phyloP scores from a whole-genome alignment of 768 basidiomycete genomes.

The Trametes coccinea region DNA sequence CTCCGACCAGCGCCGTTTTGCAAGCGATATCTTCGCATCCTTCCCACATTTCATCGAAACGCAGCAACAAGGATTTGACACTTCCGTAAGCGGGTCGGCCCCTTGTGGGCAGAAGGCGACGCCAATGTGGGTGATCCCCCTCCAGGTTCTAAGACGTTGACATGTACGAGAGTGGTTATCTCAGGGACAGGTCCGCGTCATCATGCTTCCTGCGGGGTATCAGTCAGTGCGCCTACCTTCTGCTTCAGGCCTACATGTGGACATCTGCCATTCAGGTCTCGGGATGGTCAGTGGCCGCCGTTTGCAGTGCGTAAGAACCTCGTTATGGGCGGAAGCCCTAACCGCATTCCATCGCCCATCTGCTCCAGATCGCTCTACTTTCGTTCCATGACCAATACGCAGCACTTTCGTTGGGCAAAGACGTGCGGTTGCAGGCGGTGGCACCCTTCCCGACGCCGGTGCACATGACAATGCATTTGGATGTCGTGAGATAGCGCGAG shows the following conservation, averaged over 20 bases:
- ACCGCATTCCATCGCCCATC: background rate
- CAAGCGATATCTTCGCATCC: background rate
- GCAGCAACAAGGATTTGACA: conserved; percentile 9
- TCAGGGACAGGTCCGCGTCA: background rate
- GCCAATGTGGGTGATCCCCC: background rate
- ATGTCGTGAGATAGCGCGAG: conserved; percentile 8
- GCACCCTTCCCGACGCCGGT: background rate
- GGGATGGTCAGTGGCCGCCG: background rate
- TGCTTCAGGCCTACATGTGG: background rate
- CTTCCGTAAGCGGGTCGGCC: background rate
- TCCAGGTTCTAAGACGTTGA: background rate
- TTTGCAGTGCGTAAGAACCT: conserved; percentile 5
- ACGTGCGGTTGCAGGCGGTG: background rate
- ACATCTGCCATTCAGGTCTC: background rate
- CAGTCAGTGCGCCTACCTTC: conserved; percentile 4
- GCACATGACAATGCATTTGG: background rate
- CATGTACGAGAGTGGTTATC: background rate
- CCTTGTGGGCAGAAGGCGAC: background rate
- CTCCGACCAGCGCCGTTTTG: background rate
- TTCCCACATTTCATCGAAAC: conserved; percentile 14
- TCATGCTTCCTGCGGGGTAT: conserved; percentile 6
- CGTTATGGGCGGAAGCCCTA: background rate
- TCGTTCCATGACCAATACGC: conserved; percentile 2
- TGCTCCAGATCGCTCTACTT: background rate
- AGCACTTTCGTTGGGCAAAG: background rate